phyloP scores from a whole-genome alignment of 331 rosid species.

The Erythrophleum ivorense region DNA sequence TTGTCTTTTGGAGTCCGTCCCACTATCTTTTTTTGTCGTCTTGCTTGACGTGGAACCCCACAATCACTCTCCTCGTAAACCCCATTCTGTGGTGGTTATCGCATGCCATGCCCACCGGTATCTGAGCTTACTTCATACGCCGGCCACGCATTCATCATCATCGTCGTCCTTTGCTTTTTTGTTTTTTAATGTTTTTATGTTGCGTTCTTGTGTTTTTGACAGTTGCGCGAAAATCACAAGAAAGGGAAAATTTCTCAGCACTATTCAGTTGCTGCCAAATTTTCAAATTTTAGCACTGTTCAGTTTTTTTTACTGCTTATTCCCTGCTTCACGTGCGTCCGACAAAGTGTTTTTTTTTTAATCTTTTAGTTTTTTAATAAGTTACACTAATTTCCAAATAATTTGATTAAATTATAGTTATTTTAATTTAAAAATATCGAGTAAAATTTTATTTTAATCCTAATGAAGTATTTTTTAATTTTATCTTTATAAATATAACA shows the following conservation, averaged over 20 bases:
- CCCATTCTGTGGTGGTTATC: not conserved
- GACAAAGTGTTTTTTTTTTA: not conserved
- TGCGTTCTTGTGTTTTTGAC: not conserved
- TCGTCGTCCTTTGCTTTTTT: not conserved
- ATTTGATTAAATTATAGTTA: not conserved
- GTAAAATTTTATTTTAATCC: no score
- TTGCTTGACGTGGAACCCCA: conserved; percentile 12
- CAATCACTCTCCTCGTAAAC: not conserved
- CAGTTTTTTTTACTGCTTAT: not conserved
- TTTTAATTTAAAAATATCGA: not conserved
- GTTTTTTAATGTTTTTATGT: not conserved
- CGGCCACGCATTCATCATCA: not conserved
- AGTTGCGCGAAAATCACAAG: no score
- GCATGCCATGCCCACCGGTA: not conserved
- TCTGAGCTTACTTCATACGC: not conserved
- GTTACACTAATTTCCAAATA: not conserved
- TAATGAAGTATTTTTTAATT: no score
- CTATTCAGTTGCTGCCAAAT: not conserved
- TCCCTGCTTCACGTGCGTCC: conserved; percentile 8
- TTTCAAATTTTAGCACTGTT: not conserved
- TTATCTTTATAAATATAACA: no score
- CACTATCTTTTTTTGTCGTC: conserved; percentile 18
- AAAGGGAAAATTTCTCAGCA: no score
- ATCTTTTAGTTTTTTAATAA: not conserved
- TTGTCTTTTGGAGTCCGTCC: conserved; percentile 31